A percentile compares a stretch with the other conserved stretches of the same genome.
phyloP scores from a whole-genome alignment of 2,329 filamentous ascomycete species.

The Neopestalotiopsis sp. region DNA sequence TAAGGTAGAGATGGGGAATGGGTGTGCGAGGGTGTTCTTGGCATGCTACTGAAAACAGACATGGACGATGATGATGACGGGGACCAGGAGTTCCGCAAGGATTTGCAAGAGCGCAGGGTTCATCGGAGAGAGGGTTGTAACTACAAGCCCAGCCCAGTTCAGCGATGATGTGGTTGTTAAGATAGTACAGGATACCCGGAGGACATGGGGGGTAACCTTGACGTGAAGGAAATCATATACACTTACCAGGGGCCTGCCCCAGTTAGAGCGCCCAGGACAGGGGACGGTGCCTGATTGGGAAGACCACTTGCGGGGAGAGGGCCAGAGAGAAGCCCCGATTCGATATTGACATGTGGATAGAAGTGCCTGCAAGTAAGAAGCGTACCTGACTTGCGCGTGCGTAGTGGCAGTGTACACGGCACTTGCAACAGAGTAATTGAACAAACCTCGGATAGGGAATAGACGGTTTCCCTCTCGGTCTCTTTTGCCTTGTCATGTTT shows the following conservation, averaged over 20 bases:
- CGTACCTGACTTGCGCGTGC: slow-evolving; percentile 9
- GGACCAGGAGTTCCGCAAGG: slow-evolving; percentile 39
- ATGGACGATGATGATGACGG: slow-evolving; percentile 29
- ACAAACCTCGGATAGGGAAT: slow-evolving; percentile 14
- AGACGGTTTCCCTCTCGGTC: not conserved
- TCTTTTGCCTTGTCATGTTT: slow-evolving; percentile 8
- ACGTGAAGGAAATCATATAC: slow-evolving; percentile 34
- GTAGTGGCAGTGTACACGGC: slow-evolving; percentile 10
- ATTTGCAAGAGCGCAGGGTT: slow-evolving; percentile 39
- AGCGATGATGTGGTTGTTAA: slow-evolving; percentile 44
- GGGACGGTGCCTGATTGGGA: slow-evolving; percentile 34
- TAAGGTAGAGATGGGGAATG: slow-evolving; percentile 19
- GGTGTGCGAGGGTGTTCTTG: slow-evolving; percentile 44
- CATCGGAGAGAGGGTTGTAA: slow-evolving; percentile 36
- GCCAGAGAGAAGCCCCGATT: slow-evolving; percentile 36
- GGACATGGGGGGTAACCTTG: slow-evolving; percentile 28
- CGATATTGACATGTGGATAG: slow-evolving; percentile 33
- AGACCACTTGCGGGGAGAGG: slow-evolving; percentile 32
- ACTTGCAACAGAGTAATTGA: slow-evolving; percentile 24
- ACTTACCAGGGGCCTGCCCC: slow-evolving; percentile 36
- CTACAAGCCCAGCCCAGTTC: slow-evolving; percentile 21
- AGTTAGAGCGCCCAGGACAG: slow-evolving; percentile 32
- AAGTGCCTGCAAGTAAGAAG: slow-evolving; percentile 20
- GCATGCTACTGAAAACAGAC: slow-evolving; percentile 40
- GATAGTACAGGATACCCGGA: slow-evolving; percentile 35